These are phyloP conservation scores for Chlorella sp. DNA, from an alignment of 139 green algal species.

Conservation along the genomic window DNA sequence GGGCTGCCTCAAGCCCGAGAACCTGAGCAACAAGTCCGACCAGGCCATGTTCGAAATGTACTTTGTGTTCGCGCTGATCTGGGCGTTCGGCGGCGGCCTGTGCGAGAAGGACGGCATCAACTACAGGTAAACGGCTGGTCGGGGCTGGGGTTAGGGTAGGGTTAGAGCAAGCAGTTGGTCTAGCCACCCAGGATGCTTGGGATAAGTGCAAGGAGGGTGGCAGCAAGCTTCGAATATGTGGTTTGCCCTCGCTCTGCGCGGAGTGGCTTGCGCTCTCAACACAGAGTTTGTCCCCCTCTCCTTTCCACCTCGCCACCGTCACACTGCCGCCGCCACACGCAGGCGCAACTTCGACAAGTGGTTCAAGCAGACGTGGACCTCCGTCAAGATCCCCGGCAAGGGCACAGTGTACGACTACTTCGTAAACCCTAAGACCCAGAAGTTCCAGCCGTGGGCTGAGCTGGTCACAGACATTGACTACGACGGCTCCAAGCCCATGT, in stretches of 20 bases:
- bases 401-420: slow-evolving; percentile 87
- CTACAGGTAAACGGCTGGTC: no score
- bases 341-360: slow-evolving; percentile 86
- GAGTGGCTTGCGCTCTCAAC: no score
- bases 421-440: slow-evolving; percentile 76
- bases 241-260: no score
- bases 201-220: no score
- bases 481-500: slow-evolving; percentile 54
- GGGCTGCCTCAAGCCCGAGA: slow-evolving; percentile 68
- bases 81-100: slow-evolving; percentile 76
- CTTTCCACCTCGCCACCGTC: no score
- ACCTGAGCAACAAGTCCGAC: slow-evolving; percentile 68
- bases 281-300: no score
- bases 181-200: no score
- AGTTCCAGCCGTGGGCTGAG: slow-evolving; percentile 82
- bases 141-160: no score
- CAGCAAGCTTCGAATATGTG: no score
- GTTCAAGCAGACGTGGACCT: slow-evolving; percentile 79
- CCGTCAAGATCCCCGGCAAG: slow-evolving; percentile 72
- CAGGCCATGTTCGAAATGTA: slow-evolving; percentile 76
- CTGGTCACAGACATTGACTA: slow-evolving; percentile 74
- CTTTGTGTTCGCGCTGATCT: slow-evolving; percentile 82
- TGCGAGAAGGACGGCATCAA: slow-evolving; percentile 86
- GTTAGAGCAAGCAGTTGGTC: no score
- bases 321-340: no score